Conservation (phyloP, 345 rosid genomes). For the Nephelium lappaceum region DNA sequence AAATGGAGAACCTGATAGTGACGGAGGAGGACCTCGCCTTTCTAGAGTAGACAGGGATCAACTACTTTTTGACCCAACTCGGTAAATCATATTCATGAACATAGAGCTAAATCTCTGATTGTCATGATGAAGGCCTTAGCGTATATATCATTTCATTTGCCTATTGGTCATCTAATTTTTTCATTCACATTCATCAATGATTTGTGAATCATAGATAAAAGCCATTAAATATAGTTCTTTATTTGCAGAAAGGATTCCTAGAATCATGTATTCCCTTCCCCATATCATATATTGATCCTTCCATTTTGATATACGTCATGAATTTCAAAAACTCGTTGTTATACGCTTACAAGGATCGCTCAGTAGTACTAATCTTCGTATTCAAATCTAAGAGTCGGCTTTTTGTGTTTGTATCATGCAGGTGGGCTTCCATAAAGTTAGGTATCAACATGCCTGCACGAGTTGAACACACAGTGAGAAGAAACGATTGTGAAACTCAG, state of each 20-base stretch:
- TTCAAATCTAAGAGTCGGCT: background rate
- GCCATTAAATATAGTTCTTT: background rate
- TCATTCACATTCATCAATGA: background rate
- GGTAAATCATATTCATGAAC: constrained; percentile 45
- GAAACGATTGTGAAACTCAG: constrained; percentile 60
- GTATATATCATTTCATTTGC: background rate
- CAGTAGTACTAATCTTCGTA: no score
- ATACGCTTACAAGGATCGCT: background rate
- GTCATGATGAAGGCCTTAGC: background rate
- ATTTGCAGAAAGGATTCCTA: background rate
- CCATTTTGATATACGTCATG: no score
- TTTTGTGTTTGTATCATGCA: constrained; percentile 33
- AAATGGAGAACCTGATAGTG: constrained; percentile 38
- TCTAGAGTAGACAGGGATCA: constrained; percentile 62
- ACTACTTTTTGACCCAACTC: constrained; percentile 56
- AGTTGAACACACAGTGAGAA: constrained; percentile 80
- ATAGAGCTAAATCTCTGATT: background rate
- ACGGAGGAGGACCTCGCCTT: constrained; percentile 44
- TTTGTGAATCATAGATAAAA: background rate
- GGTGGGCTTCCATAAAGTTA: constrained; percentile 66
- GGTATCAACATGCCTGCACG: constrained; percentile 81
- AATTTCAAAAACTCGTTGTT: background rate
- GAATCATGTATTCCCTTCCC: background rate
- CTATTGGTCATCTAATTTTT: background rate
- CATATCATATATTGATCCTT: background rate